Evolutionary conservation across 495 filamentous ascomycete species (phyloP).

Genomic region (Bombardia bombarda): DNA sequence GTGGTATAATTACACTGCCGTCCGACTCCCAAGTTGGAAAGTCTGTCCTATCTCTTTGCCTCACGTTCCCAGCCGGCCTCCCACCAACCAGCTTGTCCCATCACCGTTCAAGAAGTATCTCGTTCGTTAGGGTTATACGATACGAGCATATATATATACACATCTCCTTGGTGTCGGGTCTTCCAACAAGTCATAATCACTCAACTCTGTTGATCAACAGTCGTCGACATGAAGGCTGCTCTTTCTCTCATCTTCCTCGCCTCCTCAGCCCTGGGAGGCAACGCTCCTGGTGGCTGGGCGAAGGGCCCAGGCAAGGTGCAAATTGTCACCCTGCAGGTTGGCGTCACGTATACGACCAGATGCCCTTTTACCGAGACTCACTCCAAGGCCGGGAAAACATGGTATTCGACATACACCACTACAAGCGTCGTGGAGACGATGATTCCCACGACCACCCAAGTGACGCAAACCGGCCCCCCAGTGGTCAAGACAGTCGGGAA

Average conservation of each 20-base stretch:
- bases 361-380: slow-evolving; percentile 37
- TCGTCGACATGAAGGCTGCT: slow-evolving; percentile 33
- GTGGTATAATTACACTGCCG: slow-evolving; percentile 1
- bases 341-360: slow-evolving; percentile 32
- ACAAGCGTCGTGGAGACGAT: slow-evolving; percentile 26
- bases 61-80: slow-evolving; percentile 14
- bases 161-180: background rate
- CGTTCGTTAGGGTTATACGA: slow-evolving; percentile 42
- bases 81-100: slow-evolving; percentile 15
- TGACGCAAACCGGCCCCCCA: slow-evolving; percentile 16
- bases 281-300: slow-evolving; percentile 8
- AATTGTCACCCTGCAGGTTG: slow-evolving; percentile 25
- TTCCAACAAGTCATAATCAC: slow-evolving; percentile 7
- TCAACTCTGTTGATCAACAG: slow-evolving; percentile 2
- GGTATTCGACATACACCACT: slow-evolving; percentile 40
- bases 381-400: slow-evolving; percentile 27
- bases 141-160: slow-evolving; percentile 9
- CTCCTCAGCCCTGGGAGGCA: slow-evolving; percentile 28
- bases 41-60: slow-evolving; percentile 1
- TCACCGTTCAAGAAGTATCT: slow-evolving; percentile 25
- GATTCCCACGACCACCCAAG: slow-evolving; percentile 18
- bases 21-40: background rate
- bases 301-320: background rate
- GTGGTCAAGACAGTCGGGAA: slow-evolving; percentile 13
- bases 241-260: slow-evolving; percentile 32